phyloP scores from a whole-genome alignment of 176 grass and related monocot genomes.

The Pontederia crassipes region DNA sequence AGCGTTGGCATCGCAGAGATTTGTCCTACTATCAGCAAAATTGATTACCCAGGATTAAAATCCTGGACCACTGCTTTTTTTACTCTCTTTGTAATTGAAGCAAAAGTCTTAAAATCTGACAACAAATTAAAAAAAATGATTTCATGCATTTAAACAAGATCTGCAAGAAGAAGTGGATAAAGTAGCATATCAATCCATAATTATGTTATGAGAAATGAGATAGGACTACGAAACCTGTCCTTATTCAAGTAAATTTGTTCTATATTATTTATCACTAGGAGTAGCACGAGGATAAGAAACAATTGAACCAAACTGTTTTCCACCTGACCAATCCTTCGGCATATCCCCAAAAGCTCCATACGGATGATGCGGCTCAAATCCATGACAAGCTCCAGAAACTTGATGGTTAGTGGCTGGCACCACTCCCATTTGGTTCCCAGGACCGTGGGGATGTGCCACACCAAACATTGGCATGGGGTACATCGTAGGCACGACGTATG shows the following conservation, averaged over 20 bases:
- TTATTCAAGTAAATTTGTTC: slow-evolving; percentile 3
- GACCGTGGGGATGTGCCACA: slow-evolving; percentile 13
- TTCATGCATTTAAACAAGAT: too few species aligned
- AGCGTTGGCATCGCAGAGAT: too few species aligned
- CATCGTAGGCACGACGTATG: slow-evolving; percentile 22
- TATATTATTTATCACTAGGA: background rate
- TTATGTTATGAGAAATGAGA: background rate
- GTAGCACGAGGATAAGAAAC: slow-evolving; percentile 1
- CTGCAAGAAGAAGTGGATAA: background rate
- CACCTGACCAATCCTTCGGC: slow-evolving; percentile 1
- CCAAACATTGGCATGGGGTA: slow-evolving; percentile 13
- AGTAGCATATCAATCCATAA: background rate
- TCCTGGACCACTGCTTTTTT: too few species aligned
- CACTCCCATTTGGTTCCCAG: slow-evolving; percentile 10
- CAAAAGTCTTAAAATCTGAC: too few species aligned
- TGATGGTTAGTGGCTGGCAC: slow-evolving; percentile 6
- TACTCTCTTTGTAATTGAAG: too few species aligned
- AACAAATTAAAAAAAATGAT: too few species aligned
- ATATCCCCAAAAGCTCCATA: slow-evolving; percentile 9
- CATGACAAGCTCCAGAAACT: slow-evolving; percentile 2
- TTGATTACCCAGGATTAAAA: too few species aligned
- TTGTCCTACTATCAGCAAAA: too few species aligned
- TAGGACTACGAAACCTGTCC: background rate
- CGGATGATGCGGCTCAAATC: slow-evolving; percentile 6
- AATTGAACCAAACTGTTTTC: background rate